phyloP scores from a whole-genome alignment of 2,329 filamentous ascomycete species.

The Cladophialophora carrionii region DNA sequence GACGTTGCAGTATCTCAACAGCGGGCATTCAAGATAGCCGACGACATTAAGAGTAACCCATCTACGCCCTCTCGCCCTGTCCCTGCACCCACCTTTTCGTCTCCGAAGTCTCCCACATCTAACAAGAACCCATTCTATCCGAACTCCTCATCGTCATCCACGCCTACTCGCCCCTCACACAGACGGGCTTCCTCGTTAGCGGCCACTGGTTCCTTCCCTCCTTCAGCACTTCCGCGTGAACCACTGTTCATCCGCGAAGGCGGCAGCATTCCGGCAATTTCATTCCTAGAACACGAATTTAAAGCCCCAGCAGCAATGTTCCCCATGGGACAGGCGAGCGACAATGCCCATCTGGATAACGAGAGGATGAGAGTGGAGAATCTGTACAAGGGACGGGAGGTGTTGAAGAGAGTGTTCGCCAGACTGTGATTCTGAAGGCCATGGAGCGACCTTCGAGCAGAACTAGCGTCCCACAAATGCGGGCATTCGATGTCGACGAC shows the following conservation, averaged over 20 bases:
- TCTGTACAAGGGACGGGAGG: conserved; percentile 85
- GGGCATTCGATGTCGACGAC: neutral
- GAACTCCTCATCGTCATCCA: conserved; percentile 3
- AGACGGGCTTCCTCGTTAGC: conserved; percentile 47
- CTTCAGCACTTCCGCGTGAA: conserved; percentile 32
- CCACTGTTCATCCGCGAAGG: conserved; percentile 88
- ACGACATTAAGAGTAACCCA: conserved; percentile 36
- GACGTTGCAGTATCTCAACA: conserved; percentile 35
- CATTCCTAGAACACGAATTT: conserved; percentile 60
- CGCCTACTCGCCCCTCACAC: conserved; percentile 31
- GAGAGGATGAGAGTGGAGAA: conserved; percentile 88
- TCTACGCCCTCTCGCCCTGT: conserved; percentile 41
- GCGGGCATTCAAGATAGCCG: conserved; percentile 27
- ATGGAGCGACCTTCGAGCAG: neutral
- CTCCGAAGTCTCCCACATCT: neutral
- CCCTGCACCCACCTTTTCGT: conserved; percentile 8
- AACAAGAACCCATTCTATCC: conserved; percentile 2
- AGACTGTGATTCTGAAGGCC: neutral
- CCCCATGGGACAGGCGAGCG: conserved; percentile 91
- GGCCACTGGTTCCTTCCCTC: conserved; percentile 37
- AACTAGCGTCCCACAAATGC: neutral
- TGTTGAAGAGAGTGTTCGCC: conserved; percentile 82
- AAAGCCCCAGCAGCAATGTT: conserved; percentile 50
- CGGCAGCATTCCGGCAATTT: conserved; percentile 89
- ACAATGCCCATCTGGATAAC: conserved; percentile 91